These are phyloP conservation scores for Lactarius trivialis DNA, from an alignment of 768 basidiomycete genomes.

Conservation along the genomic window DNA sequence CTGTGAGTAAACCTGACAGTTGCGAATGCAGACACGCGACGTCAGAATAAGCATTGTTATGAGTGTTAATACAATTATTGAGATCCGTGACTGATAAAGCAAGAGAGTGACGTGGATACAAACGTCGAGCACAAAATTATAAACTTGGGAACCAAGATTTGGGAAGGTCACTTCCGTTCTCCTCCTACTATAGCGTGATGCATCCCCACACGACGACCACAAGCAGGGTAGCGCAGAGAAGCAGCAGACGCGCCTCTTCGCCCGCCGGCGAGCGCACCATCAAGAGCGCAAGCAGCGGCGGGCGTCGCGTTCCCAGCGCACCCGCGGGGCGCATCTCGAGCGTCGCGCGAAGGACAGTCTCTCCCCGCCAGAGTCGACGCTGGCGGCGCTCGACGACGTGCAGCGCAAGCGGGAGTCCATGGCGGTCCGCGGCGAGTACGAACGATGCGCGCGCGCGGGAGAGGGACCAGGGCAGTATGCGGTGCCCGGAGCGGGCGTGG, in stretches of 20 bases:
- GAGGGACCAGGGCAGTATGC: too few species aligned
- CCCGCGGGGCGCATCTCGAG: conserved; percentile 20
- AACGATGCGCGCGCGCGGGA: conserved; percentile 14
- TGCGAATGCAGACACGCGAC: too few species aligned
- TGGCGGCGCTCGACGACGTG: conserved; percentile 14
- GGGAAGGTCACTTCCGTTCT: not conserved
- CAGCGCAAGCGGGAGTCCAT: conserved; percentile 20
- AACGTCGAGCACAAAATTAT: not conserved
- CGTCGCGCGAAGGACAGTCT: not conserved
- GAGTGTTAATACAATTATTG: not conserved
- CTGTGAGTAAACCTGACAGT: too few species aligned
- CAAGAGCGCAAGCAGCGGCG: conserved; percentile 11
- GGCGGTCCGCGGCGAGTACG: conserved; percentile 14
- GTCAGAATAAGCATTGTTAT: too few species aligned
- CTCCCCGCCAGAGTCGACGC: not conserved
- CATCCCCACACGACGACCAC: conserved; percentile 17
- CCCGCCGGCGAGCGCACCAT: conserved; percentile 21
- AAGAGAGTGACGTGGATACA: not conserved
- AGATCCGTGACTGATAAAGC: not conserved
- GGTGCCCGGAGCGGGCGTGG: too few species aligned
- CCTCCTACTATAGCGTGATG: not conserved
- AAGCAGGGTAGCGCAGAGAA: conserved; percentile 11
- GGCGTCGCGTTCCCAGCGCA: conserved; percentile 11
- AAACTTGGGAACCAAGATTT: not conserved
- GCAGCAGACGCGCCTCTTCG: conserved; percentile 17